Conservation (phyloP, 805 yeast genomes). For the Millerozyma miso region DNA sequence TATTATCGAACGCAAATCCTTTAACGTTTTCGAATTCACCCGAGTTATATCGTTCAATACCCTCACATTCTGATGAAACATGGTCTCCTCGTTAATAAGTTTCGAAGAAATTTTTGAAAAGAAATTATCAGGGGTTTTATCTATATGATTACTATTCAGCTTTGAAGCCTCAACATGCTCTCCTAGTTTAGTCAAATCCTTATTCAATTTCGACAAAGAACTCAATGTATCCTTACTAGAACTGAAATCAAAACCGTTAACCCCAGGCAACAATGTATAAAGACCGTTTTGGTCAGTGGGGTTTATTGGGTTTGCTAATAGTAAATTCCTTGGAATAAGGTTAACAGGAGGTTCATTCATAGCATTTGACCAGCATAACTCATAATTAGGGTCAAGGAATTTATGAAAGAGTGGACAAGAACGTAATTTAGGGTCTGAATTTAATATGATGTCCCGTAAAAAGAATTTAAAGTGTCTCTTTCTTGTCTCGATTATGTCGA, state of each 20-base stretch:
- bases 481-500: constrained; percentile 43
- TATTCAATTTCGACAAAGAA: constrained; percentile 29
- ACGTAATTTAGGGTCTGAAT: constrained; percentile 25
- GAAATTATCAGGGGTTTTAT: background rate
- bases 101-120: constrained; percentile 23
- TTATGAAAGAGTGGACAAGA: constrained; percentile 38
- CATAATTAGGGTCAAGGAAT: constrained; percentile 49
- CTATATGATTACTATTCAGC: constrained; percentile 14
- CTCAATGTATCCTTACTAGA: constrained; percentile 27
- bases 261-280: constrained; percentile 44
- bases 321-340: constrained; percentile 43
- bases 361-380: constrained; percentile 48
- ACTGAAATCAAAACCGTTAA: constrained; percentile 34
- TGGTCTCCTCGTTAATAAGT: constrained; percentile 30
- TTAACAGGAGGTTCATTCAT: constrained; percentile 44
- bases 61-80: constrained; percentile 29
- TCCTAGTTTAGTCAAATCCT: constrained; percentile 28
- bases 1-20: constrained; percentile 37
- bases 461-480: constrained; percentile 43
- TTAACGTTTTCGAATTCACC: constrained; percentile 32
- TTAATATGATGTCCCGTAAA: constrained; percentile 34
- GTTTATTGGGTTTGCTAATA: constrained; percentile 46
- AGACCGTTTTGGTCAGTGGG: constrained; percentile 54
- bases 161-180: constrained; percentile 30
- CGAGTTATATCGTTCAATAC: constrained; percentile 33